These are phyloP conservation scores for Neurospora sp. DNA, from an alignment of 495 filamentous ascomycete species.

Conservation along the genomic window DNA sequence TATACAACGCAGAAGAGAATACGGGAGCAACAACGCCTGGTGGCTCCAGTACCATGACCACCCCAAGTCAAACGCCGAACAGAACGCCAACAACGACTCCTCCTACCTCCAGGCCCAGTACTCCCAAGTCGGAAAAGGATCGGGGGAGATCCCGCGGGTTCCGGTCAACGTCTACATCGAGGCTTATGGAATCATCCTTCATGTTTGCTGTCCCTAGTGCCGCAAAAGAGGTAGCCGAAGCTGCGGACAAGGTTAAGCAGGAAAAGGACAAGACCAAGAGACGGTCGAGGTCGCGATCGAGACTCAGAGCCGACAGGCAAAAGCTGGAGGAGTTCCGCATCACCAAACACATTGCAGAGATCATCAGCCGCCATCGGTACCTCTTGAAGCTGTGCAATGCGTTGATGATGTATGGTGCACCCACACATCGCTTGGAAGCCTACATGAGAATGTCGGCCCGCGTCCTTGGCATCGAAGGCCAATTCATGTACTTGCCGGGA, in stretches of 20 bases:
- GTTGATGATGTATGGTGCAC: conserved; percentile 76
- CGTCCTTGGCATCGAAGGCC: conserved; percentile 80
- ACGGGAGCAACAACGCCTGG: not conserved
- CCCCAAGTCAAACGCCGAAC: conserved; percentile 16
- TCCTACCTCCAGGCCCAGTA: conserved; percentile 39
- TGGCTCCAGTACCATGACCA: conserved; percentile 20
- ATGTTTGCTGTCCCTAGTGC: conserved; percentile 27
- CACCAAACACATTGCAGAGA: conserved; percentile 81
- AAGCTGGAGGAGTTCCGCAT: conserved; percentile 66
- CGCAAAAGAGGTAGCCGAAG: conserved; percentile 16
- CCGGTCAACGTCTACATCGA: conserved; percentile 27
- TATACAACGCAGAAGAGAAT: conserved; percentile 44
- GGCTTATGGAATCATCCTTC: conserved; percentile 48
- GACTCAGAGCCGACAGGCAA: conserved; percentile 16
- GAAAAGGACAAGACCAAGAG: conserved; percentile 27
- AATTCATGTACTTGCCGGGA: conserved; percentile 86
- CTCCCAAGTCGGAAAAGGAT: conserved; percentile 35
- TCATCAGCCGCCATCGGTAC: conserved; percentile 71
- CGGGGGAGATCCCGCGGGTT: conserved; percentile 54
- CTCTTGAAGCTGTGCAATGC: conserved; percentile 76
- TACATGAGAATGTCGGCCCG: conserved; percentile 88
- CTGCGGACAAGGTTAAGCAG: conserved; percentile 24
- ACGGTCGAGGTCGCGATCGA: conserved; percentile 25
- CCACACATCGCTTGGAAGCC: conserved; percentile 64
- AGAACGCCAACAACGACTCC: conserved; percentile 22